Percentiles rank a stretch among this genome's conserved stretches.
phyloP scores from a whole-genome alignment of 257 asterid genomes.

The Solanum ossicruentum region DNA sequence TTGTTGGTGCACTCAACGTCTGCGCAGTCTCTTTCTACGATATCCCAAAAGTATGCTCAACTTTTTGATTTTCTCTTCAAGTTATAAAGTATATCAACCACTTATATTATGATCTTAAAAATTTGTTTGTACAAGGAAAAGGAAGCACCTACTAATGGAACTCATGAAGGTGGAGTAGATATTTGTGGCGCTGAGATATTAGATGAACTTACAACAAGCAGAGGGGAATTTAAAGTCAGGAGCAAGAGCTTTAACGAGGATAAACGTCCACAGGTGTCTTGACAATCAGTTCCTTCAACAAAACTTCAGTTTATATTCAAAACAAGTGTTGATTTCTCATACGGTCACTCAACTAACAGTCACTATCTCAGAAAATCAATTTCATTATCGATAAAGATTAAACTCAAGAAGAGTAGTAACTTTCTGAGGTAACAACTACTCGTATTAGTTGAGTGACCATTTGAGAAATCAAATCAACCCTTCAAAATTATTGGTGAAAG shows the following conservation, averaged over 20 bases:
- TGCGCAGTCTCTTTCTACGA: constrained; percentile 19
- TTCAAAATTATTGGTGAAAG: background rate
- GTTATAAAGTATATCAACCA: background rate
- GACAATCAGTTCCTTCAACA: background rate
- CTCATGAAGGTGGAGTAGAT: constrained; percentile 4
- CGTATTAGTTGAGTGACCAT: background rate
- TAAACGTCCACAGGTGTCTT: constrained; percentile 14
- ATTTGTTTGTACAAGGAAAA: constrained; percentile 6
- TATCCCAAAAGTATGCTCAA: background rate
- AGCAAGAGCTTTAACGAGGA: constrained; percentile 28
- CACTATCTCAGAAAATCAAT: background rate
- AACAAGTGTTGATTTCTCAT: background rate
- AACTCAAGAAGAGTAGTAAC: background rate
- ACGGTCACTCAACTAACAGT: background rate
- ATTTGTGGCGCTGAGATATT: constrained; percentile 30
- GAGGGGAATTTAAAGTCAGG: constrained; percentile 46
- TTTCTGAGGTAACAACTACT: background rate
- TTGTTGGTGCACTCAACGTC: constrained; percentile 17
- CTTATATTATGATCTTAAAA: background rate
- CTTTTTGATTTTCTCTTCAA: background rate
- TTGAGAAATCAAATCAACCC: background rate
- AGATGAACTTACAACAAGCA: constrained; percentile 40
- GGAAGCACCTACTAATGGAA: constrained; percentile 5
- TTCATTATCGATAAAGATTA: background rate
- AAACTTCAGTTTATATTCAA: background rate